Base-by-base conservation (phyloP, 2,329 filamentous ascomycete genomes). In the Phialophora macrospora region DNA sequence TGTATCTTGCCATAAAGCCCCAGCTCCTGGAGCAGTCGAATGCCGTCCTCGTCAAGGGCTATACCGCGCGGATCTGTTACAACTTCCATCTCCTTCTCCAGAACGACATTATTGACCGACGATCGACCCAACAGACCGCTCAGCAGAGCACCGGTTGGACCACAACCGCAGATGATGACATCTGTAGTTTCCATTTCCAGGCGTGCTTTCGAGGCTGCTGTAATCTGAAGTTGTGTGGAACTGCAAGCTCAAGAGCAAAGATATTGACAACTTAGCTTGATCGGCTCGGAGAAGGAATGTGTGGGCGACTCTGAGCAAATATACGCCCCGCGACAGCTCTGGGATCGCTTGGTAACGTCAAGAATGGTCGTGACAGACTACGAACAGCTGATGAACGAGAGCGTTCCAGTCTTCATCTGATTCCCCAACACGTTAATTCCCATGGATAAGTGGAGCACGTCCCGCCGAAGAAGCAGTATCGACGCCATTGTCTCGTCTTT, bases 131-230 rank as follows among this genome's bases (percentile, higher is more conserved):
- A 66, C 24, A 74, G 73, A 3, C 67, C 73, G 3, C 73, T 74
- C 1, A 77, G 64, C 63, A 76, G 59, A 8, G 75, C 73, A 2
- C 75, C 75, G 0, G 74, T 75, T 26, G 75, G 75, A 20, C 75
- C 76, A 56, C 75, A 76, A 46, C 76, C 75, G 51, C 74, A 75
- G 38, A 77, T 77, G 4, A 77, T 62, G 17, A 77, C 72, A 38
- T 75, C 73, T 0, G 72, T 74, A 17, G 52, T 58, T 30, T 68
- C 62, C 12, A 52, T 52, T 9, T 55, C 32, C n/a, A 62, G 52
- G 38, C 6, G 14, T n/a, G 17, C 38, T n/a, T 17, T 44, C n/a
- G 38, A 6, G 24, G 41, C 30, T 62, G 44, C 14, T 59, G 38
- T 14, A 20, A 24, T 17, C 12, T 49, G 3, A 11, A 22, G 26